Conservation (phyloP, 768 basidiomycete species). For the Tulasnella sp. region DNA sequence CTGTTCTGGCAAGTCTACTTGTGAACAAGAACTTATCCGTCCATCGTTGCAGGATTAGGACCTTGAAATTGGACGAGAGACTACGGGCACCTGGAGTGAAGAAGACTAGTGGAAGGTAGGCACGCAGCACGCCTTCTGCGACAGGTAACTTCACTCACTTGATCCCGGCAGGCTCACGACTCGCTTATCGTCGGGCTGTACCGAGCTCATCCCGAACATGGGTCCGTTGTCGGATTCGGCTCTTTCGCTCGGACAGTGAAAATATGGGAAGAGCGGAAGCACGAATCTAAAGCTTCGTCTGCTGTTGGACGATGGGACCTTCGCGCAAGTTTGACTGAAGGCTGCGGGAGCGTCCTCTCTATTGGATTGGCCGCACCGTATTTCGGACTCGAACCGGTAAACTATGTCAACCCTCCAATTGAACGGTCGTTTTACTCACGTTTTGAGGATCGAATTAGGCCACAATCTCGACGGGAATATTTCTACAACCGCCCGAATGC, state of each 20-base stretch:
- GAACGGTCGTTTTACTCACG: not conserved
- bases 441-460: constrained; percentile 55
- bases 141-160: not conserved
- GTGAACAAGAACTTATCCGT: constrained; percentile 34
- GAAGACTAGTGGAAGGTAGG: constrained; percentile 92
- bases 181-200: constrained; percentile 80
- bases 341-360: constrained; percentile 80
- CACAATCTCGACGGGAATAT: constrained; percentile 83
- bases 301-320: constrained; percentile 66
- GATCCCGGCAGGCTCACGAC: constrained; percentile 46
- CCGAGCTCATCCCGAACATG: constrained; percentile 95
- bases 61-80: constrained; percentile 77
- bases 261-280: constrained; percentile 69
- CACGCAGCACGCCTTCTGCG: not conserved
- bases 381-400: constrained; percentile 85
- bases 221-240: constrained; percentile 80
- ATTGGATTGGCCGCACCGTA: constrained; percentile 88
- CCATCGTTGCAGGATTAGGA: constrained; percentile 64
- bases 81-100: constrained; percentile 69
- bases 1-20: constrained; percentile 26
- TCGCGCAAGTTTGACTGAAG: constrained; percentile 74
- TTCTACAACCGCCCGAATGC: constrained; percentile 88
- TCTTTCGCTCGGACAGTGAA: constrained; percentile 92
- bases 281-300: constrained; percentile 39
- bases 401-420: constrained; percentile 39